Evolutionary conservation across 129 eudicot species (phyloP).

Genomic region (Escallonia herrerae): DNA sequence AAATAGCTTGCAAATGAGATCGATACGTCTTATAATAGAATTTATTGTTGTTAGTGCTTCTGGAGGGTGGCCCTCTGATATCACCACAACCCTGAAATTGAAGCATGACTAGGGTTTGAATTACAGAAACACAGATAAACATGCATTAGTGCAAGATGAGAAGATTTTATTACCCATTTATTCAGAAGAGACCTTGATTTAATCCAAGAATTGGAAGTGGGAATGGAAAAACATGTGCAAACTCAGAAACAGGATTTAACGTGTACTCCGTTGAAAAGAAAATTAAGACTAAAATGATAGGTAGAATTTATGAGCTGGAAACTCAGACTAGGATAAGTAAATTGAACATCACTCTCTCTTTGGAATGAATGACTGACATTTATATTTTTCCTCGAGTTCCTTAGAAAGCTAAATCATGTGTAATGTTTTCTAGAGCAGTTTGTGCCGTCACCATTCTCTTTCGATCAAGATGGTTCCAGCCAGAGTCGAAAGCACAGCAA

Average conservation of each 20-base stretch:
- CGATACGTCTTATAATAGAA: constrained; percentile 75
- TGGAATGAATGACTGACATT: neutral
- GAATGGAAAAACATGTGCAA: too few species aligned
- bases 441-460: constrained; percentile 76
- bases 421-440: neutral
- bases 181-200: too few species aligned
- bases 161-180: too few species aligned
- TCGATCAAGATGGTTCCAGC: constrained; percentile 97
- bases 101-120: neutral
- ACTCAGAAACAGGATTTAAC: too few species aligned
- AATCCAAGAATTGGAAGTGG: too few species aligned
- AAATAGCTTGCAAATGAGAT: constrained; percentile 64
- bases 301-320: too few species aligned
- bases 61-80: constrained; percentile 76
- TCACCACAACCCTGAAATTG: constrained; percentile 77
- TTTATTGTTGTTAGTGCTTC: constrained; percentile 58
- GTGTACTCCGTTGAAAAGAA: too few species aligned
- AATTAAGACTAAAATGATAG: too few species aligned
- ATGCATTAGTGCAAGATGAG: too few species aligned
- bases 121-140: neutral
- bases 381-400: too few species aligned
- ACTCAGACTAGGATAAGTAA: too few species aligned
- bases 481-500: constrained; percentile 88
- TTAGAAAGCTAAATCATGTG: too few species aligned
- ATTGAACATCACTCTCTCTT: neutral